Conservation (phyloP, 371 early-diverging fungal genomes). For the Thermomucor indicae-seudaticae region DNA sequence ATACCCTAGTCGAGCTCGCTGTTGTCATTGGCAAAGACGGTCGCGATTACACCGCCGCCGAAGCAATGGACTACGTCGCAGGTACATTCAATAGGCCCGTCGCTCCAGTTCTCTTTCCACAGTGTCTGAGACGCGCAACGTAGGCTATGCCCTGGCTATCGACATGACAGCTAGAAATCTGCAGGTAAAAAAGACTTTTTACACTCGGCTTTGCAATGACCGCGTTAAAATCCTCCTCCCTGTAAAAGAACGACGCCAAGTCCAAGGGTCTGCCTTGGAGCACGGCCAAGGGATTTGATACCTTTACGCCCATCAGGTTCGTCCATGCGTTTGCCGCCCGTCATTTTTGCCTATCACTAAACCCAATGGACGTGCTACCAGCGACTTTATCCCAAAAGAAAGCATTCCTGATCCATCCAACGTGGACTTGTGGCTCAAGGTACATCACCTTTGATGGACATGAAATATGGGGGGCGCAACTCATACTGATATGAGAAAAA, state of each 20-base stretch:
- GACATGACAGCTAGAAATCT: slow-evolving; percentile 92
- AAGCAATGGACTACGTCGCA: slow-evolving; percentile 67
- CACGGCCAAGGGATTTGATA: slow-evolving; percentile 93
- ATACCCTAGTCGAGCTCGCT: slow-evolving; percentile 80
- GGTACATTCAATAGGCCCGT: slow-evolving; percentile 24
- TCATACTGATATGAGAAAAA: not conserved
- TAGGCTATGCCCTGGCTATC: slow-evolving; percentile 86
- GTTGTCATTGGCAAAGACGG: slow-evolving; percentile 88
- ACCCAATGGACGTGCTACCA: too few species aligned
- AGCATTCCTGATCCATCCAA: slow-evolving; percentile 68
- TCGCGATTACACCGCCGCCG: slow-evolving; percentile 62
- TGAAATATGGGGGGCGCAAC: not conserved
- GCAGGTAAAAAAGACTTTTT: slow-evolving; percentile 39
- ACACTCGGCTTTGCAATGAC: not conserved
- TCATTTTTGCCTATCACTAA: too few species aligned
- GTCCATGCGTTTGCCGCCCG: too few species aligned
- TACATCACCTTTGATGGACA: slow-evolving; percentile 12
- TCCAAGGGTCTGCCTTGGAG: slow-evolving; percentile 87
- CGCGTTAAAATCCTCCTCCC: not conserved
- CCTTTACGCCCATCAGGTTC: slow-evolving; percentile 89
- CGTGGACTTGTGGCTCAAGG: slow-evolving; percentile 79
- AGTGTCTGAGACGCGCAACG: not conserved
- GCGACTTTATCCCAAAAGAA: slow-evolving; percentile 77
- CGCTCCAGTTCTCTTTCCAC: not conserved
- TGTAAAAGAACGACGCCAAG: slow-evolving; percentile 69